Evolutionary conservation across 768 basidiomycete genomes (phyloP), one percentile per base, ranked within the genome.

Genomic region (Trametes maxima): DNA sequence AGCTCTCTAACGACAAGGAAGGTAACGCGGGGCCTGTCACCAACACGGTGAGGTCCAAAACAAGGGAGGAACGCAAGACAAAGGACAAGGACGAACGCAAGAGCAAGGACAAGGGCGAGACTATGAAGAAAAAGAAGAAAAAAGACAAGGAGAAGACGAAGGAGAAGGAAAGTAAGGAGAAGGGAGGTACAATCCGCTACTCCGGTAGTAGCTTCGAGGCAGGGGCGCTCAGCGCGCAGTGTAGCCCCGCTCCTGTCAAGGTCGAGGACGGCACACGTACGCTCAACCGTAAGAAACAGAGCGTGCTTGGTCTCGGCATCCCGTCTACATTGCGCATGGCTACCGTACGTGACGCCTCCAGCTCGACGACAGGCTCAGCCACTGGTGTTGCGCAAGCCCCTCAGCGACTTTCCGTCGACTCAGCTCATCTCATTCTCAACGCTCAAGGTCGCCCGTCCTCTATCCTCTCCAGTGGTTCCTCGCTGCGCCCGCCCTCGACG

Each of bases 121-220:
- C 72, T 69, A 75, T 75, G 57, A 76, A 76, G 55, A 76, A 74
- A 65, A 74, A 78, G 36, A 78, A 73, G 55, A 72, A 74, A 13
- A 73, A 72, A 54, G 65, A 73, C 36, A 66, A 69, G 58, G 72
- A 72, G 48, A 75, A 73, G 28, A 33, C 28, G 28, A 33, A 61
- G 40, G 62, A 63, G 19, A 60, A 65, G 48, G 66, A 66, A 44
- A 70, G 68, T 54, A 73, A 76, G 63, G 65, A 66, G 64, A 65
- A 60, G 36, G 75, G 74, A 22, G 66, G 39, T 39, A 65, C 76
- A 8, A 54, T 65, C 25, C 80, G 84, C 21, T 73, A 77, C 62
- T 88, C 87, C 1, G 78, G 82, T 2, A 85, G 85, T 70, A 85
- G 83, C 67, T 90, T 90, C 66, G 89, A 90, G 69, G 81, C 82